Base-by-base conservation (phyloP, 768 basidiomycete genomes). In the Rhizopogon sp. region DNA sequence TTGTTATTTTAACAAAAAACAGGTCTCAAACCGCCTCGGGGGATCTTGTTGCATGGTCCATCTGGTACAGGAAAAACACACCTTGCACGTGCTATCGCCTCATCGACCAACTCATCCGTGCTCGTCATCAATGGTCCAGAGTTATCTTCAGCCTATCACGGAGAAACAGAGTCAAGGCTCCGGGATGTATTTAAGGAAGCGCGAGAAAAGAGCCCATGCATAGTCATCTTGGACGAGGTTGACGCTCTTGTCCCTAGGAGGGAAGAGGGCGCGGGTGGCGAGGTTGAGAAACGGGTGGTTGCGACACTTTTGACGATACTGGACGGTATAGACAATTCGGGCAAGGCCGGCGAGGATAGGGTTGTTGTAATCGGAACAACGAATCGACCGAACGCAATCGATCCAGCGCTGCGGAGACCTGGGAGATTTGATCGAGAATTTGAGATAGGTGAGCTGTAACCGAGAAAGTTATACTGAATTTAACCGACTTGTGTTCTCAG, bases 21-120 rank as follows among this genome's bases (percentile, higher is more conserved):
- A 83, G 93, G 90, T 37, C 77, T 99, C n/a, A 94, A 90, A 63
- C 95, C 96, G 14, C 95, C 96, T n/a, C 85, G 91, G 44, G 97
- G 97, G 4, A 88, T 98, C 43, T 80, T 98, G 17, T 81, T 99
- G 1, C 88, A 98, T 68, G 97, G 97, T 10, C 95, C 94, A 10
- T 93, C 97, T 3, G 97, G 97, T 39, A 98, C 97, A 8, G 97
- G 97, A 14, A 99, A 99, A 73, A 99, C 97, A 0, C 93, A 97
- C 65, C 77, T 99, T 2, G 96, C 97, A 10, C 86, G 93, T 58
- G 91, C 94, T 13, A 94, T 99, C 56, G 94, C 96, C 3, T 80
- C 85, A 0, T 92, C 94, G 5, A 90, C 90, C 1, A 81, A 80
- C 31, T 90, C 93, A 6, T 84, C 87, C 28, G 90, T 97, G n/a